Evolutionary conservation across 116 monocot genomes (phyloP).

Genomic region (Posidonia oceanica): DNA sequence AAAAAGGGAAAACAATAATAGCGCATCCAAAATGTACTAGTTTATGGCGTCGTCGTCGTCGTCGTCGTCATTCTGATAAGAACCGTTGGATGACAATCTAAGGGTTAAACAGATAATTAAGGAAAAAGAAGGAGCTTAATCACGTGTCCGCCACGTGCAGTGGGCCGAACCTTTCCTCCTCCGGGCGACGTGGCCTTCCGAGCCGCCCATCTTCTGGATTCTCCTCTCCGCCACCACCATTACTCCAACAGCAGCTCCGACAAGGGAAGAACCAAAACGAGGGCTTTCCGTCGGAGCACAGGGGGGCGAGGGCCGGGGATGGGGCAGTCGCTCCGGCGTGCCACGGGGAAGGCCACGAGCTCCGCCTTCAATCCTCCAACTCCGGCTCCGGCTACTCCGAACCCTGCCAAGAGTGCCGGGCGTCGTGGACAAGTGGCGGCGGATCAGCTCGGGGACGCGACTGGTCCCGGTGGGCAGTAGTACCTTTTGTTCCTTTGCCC

Average conservation of each 20-base stretch:
- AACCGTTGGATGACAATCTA: too few relatives aligned
- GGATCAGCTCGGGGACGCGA: neutral
- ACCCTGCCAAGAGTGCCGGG: conserved; percentile 3
- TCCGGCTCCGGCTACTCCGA: conserved; percentile 7
- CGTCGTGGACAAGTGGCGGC: neutral
- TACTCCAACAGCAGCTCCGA: neutral
- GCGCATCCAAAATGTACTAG: too few relatives aligned
- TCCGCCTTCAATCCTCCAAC: neutral
- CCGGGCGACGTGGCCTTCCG: neutral
- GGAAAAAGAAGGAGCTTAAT: neutral
- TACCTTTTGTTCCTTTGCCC: neutral
- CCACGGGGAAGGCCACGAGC: conserved; percentile 24
- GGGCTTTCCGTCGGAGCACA: neutral
- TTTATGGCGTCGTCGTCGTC: too few relatives aligned
- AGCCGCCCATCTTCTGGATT: neutral
- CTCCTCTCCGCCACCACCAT: neutral
- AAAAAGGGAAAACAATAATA: too few relatives aligned
- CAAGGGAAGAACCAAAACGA: neutral
- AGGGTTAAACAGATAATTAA: too few relatives aligned
- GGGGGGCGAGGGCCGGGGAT: neutral
- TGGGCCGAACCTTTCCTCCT: neutral
- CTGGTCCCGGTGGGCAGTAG: conserved; percentile 1
- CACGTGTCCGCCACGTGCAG: neutral
- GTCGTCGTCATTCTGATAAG: too few relatives aligned
- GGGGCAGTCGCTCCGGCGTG: conserved; percentile 49